Conservation (phyloP, 768 basidiomycete species). For the Albatrellus ellisii region DNA sequence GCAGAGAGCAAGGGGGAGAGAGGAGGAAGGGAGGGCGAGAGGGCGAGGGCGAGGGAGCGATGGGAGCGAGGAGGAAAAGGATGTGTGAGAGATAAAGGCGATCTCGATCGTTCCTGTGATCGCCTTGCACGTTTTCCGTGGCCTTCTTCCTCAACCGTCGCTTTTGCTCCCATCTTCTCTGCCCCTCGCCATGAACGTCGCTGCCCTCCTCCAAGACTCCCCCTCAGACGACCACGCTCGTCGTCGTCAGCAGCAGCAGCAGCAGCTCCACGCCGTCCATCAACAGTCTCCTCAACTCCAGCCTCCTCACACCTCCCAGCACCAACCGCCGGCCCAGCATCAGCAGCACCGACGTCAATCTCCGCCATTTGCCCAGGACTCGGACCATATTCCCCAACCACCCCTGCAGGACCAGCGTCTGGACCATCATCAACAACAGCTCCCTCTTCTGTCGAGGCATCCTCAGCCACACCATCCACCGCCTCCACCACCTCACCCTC, state of each 20-base stretch:
- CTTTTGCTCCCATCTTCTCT: neutral
- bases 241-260: conserved; percentile 18
- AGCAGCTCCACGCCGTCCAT: conserved; percentile 14
- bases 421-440: conserved; percentile 15
- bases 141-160: neutral
- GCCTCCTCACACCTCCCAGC: conserved; percentile 2
- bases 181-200: conserved; percentile 45
- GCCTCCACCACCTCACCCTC: conserved; percentile 2
- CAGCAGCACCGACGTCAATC: conserved; percentile 17
- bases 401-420: conserved; percentile 16
- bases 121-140: conserved; percentile 1
- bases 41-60: too few relatives aligned
- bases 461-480: conserved; percentile 12
- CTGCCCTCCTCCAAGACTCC: conserved; percentile 53
- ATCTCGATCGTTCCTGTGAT: conserved; percentile 5
- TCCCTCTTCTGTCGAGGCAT: conserved; percentile 10
- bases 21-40: too few relatives aligned
- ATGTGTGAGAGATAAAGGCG: neutral
- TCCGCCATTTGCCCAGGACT: conserved; percentile 16
- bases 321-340: conserved; percentile 19
- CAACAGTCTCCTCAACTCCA: too few relatives aligned
- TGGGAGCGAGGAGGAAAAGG: conserved; percentile 1
- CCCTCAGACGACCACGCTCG: conserved; percentile 41
- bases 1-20: too few relatives aligned
- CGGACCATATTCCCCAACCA: conserved; percentile 15